Conservation (phyloP, 352 stramenopile species). For the Phytophthora pisi region DNA sequence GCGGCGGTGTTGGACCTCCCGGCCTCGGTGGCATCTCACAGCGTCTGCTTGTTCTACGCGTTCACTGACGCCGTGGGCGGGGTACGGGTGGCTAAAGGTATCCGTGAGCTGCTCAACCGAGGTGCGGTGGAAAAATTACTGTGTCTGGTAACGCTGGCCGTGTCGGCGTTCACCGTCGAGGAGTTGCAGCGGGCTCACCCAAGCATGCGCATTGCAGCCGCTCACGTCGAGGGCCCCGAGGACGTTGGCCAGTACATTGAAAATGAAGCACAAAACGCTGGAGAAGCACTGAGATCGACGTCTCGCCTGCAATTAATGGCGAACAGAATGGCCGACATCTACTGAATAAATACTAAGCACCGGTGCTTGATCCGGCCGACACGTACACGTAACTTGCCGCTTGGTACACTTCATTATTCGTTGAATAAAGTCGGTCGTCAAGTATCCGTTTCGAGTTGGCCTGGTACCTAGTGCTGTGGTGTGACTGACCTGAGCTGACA, state of each 20-base stretch:
- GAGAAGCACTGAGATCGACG: background rate
- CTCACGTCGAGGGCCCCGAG: conserved; percentile 28
- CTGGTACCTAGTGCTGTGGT: background rate
- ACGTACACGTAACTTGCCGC: background rate
- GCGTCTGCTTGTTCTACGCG: conserved; percentile 30
- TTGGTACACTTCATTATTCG: background rate
- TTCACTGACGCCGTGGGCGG: conserved; percentile 15
- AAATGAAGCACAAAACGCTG: conserved; percentile 1
- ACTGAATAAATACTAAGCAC: conserved; percentile 5
- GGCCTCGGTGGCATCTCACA: conserved; percentile 11
- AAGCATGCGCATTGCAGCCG: conserved; percentile 23
- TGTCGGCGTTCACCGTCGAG: conserved; percentile 21
- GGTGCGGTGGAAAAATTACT: conserved; percentile 26
- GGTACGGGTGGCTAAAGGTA: conserved; percentile 20
- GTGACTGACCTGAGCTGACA: background rate
- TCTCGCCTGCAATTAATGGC: conserved; percentile 14
- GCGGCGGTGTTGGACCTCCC: conserved; percentile 21
- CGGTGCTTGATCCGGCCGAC: background rate
- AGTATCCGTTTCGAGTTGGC: conserved; percentile 5
- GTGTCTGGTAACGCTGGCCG: conserved; percentile 29
- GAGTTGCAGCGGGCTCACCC: conserved; percentile 31
- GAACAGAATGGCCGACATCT: conserved; percentile 17
- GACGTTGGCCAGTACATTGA: conserved; percentile 5
- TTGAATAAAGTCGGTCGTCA: conserved; percentile 10
- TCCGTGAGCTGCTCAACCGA: conserved; percentile 20